Evolutionary conservation across 805 yeast species (phyloP).

Genomic region (Danielozyma ontarioensis): DNA sequence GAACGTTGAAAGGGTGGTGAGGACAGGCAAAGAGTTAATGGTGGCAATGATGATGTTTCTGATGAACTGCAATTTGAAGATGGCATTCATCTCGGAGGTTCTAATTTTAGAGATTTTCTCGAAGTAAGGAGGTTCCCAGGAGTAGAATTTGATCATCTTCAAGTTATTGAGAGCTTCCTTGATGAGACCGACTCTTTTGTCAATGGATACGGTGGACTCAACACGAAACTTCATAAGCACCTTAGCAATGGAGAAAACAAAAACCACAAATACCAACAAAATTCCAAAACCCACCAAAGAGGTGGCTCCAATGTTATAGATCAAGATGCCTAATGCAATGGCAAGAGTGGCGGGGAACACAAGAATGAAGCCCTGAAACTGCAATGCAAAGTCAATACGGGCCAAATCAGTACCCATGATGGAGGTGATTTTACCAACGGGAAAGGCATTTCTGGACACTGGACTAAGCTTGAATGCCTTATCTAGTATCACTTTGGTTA

Average conservation of each 20-base stretch:
- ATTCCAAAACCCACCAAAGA: slow-evolving; percentile 67
- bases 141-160: slow-evolving; percentile 80
- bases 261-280: slow-evolving; percentile 45
- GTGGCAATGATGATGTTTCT: slow-evolving; percentile 56
- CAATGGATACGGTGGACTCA: slow-evolving; percentile 62
- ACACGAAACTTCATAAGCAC: slow-evolving; percentile 51
- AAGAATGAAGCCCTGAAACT: slow-evolving; percentile 59
- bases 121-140: slow-evolving; percentile 85
- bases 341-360: slow-evolving; percentile 61
- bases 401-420: slow-evolving; percentile 78
- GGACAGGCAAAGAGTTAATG: slow-evolving; percentile 60
- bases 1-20: slow-evolving; percentile 61
- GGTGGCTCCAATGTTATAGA: slow-evolving; percentile 65
- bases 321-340: slow-evolving; percentile 58
- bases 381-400: slow-evolving; percentile 73
- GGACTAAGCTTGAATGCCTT: slow-evolving; percentile 63
- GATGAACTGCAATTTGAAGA: slow-evolving; percentile 59
- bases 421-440: slow-evolving; percentile 70
- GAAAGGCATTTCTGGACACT: slow-evolving; percentile 51
- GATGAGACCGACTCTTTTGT: slow-evolving; percentile 66
- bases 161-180: slow-evolving; percentile 75
- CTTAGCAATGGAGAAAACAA: slow-evolving; percentile 44
- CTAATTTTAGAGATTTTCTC: slow-evolving; percentile 52
- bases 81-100: slow-evolving; percentile 52
- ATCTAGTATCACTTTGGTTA: slow-evolving; percentile 64